Evolutionary conservation across 2,329 filamentous ascomycete species (phyloP), one percentile per base, ranked within the genome.

Genomic region (Hymenoscyphus albidus): DNA sequence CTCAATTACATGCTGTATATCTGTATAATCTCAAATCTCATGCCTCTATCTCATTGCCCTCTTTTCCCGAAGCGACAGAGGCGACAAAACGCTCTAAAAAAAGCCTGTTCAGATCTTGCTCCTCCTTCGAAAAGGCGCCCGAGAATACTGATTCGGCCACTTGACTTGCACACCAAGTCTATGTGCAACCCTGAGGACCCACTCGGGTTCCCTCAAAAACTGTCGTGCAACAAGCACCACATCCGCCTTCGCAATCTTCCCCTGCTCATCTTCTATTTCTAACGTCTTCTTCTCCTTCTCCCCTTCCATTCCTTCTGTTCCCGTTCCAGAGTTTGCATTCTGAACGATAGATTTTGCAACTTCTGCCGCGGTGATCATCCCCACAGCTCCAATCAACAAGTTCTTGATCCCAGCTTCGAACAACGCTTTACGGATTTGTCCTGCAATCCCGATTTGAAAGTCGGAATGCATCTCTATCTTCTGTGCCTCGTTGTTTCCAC

Each of bases 141-240:
- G 64, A 12, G 51, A 18, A 60, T 73, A 74, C 40, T 74, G 72
- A 32, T 51, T 63, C 64, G 92, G 85, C 85, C 88, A 89, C 70
- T 88, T 80, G 5, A 93, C 85, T 64, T 86, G 79, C 3, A 93
- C 86, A 10, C 85, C 87, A 39, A 96, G 79, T 69, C 92, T 85
- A 66, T 90, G 83, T 0, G 91, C 93, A 67, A 85, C 88, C 40
- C 84, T 82, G 77, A 92, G 86, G 9, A 92, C 89, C 74, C 93
- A 87, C 64, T 91, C 88, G 0, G 93, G 90, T 73, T 96, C 92
- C 75, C 92, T 86, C 78, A 96, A 82, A 77, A 95, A 95, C 73
- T 90, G 88, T 63, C 92, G 82, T 0, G 67, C 93, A 1, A 89
- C 82, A 18, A 94, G 81, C 0, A 89, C 86, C n/a, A 93, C 76